A percentile compares a stretch with the other conserved stretches of the same genome.
Conservation (phyloP, 371 early-diverging fungal genomes). For the Lichtheimia ramosa region DNA sequence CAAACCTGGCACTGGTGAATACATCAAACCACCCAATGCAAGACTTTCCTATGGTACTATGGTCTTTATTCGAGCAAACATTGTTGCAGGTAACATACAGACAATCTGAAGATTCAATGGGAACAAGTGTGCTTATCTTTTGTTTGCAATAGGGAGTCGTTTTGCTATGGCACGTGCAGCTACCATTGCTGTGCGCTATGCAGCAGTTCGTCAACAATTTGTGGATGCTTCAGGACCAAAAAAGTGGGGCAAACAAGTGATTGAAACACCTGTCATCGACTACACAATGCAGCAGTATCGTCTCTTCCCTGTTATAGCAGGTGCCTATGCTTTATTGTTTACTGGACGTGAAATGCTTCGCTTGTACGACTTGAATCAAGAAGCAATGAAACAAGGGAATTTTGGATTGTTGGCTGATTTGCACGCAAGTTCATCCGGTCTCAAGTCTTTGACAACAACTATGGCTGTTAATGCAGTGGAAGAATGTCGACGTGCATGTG, state of each 20-base stretch:
- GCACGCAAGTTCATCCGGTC: slow-evolving; percentile 82
- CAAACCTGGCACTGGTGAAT: slow-evolving; percentile 60
- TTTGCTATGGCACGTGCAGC: slow-evolving; percentile 56
- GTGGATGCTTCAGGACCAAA: slow-evolving; percentile 50
- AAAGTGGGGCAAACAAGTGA: slow-evolving; percentile 32
- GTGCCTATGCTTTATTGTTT: slow-evolving; percentile 71
- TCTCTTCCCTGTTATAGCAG: slow-evolving; percentile 71
- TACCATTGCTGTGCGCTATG: slow-evolving; percentile 49
- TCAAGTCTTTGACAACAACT: slow-evolving; percentile 80
- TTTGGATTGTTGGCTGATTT: slow-evolving; percentile 70
- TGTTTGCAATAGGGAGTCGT: slow-evolving; percentile 38
- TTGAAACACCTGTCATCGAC: slow-evolving; percentile 72
- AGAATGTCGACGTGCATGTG: slow-evolving; percentile 68
- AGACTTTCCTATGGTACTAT: slow-evolving; percentile 79
- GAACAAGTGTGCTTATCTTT: slow-evolving; percentile 6
- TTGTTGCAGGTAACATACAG: slow-evolving; percentile 58
- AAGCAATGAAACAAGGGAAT: slow-evolving; percentile 53
- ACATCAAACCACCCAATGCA: slow-evolving; percentile 64
- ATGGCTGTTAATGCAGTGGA: slow-evolving; percentile 76
- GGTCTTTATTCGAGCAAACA: slow-evolving; percentile 69
- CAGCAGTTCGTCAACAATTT: slow-evolving; percentile 52
- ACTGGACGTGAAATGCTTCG: slow-evolving; percentile 64
- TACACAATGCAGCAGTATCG: slow-evolving; percentile 79
- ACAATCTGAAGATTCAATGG: background rate
- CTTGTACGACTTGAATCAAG: slow-evolving; percentile 60